These are phyloP conservation scores for Otatea glauca DNA, from an alignment of 176 grass and related monocot genomes.

Conservation along the genomic window DNA sequence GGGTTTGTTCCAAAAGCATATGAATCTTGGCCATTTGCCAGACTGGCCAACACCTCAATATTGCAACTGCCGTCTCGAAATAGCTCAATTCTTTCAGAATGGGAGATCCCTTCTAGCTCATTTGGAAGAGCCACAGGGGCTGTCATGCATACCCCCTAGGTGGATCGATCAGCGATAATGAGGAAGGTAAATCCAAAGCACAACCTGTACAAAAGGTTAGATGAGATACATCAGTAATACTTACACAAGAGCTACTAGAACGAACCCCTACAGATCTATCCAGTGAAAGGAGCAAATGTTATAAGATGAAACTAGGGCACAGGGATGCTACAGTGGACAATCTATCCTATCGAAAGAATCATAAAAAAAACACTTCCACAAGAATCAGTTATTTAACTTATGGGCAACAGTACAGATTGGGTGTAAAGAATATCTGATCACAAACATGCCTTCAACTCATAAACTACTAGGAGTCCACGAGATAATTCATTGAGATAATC, in stretches of 20 bases:
- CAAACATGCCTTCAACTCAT: neutral
- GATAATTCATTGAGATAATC: neutral
- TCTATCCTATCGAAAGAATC: neutral
- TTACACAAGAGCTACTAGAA: neutral
- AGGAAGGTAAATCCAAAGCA: neutral
- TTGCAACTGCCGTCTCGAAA: conserved; percentile 59
- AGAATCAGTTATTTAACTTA: neutral
- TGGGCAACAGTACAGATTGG: neutral
- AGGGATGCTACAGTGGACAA: neutral
- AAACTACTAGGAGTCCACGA: neutral
- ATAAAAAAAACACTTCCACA: neutral
- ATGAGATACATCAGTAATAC: conserved; percentile 23
- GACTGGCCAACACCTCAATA: conserved; percentile 44
- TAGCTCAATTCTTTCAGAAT: conserved; percentile 55
- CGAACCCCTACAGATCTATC: neutral
- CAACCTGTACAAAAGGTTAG: conserved; percentile 33
- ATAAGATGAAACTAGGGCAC: neutral
- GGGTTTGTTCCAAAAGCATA: conserved; percentile 42
- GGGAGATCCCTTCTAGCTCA: conserved; percentile 55
- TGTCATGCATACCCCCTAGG: conserved; percentile 76
- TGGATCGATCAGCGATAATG: neutral
- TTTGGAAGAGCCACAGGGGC: conserved; percentile 62
- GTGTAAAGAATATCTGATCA: neutral
- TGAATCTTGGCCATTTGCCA: conserved; percentile 62
- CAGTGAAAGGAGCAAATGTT: neutral